Percentiles rank a stretch among this genome's conserved stretches.
Evolutionary conservation across 129 eudicot species (phyloP).

Genomic region (Saussurea involucrata): DNA sequence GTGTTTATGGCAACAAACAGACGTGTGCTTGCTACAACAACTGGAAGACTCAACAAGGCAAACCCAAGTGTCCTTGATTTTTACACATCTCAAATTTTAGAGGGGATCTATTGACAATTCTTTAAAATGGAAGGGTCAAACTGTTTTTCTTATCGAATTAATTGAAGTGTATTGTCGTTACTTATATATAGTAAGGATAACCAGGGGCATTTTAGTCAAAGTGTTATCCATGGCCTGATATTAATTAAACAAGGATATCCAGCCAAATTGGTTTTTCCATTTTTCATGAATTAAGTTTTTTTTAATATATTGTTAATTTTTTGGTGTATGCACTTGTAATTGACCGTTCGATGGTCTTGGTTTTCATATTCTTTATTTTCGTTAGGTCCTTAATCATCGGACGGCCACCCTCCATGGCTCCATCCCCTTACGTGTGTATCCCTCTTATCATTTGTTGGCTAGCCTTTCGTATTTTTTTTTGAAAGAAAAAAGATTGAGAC

Average conservation of each 20-base stretch:
- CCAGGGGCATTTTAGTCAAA: constrained; percentile 16
- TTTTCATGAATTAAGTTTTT: not conserved
- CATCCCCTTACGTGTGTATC: too few relatives aligned
- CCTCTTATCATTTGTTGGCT: too few relatives aligned
- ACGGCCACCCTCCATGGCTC: too few relatives aligned
- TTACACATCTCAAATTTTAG: not conserved
- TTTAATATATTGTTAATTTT: not conserved
- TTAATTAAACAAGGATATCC: constrained; percentile 4
- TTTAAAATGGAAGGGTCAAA: constrained; percentile 12
- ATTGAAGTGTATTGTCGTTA: not conserved
- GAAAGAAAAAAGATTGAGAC: too few relatives aligned
- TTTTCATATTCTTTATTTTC: too few relatives aligned
- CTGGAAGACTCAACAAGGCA: constrained; percentile 75
- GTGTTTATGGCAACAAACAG: constrained; percentile 59
- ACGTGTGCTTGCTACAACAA: constrained; percentile 73
- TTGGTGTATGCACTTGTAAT: too few relatives aligned
- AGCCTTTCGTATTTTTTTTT: too few relatives aligned
- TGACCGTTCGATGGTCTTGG: too few relatives aligned
- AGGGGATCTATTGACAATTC: constrained; percentile 12
- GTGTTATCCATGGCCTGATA: constrained; percentile 6
- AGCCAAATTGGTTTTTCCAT: not conserved
- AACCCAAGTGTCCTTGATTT: constrained; percentile 66
- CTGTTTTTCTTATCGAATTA: constrained; percentile 5
- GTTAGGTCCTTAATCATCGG: too few relatives aligned
- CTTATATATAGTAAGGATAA: constrained; percentile 1